These are phyloP conservation scores for Cyclotella sp. DNA, from an alignment of 108 stramenopile genomes.

Conservation along the genomic window DNA sequence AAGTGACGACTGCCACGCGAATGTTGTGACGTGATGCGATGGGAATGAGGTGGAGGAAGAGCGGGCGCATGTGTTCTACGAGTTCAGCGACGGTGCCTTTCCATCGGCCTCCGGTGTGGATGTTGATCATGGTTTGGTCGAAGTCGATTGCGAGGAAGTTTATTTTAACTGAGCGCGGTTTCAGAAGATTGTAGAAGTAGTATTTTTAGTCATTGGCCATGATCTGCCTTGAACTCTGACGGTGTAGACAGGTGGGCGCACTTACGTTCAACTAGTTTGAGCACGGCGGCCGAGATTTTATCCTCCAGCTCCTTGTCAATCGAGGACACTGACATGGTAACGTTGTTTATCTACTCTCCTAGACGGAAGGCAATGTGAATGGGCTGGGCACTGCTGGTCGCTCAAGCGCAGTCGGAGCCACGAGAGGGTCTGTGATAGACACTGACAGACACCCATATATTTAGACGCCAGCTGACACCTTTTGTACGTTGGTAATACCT, in stretches of 20 bases:
- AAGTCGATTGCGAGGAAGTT: slow-evolving; percentile 95
- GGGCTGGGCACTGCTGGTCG: no score
- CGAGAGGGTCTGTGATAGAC: no score
- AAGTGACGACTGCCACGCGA: slow-evolving; percentile 92
- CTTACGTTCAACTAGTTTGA: slow-evolving; percentile 46
- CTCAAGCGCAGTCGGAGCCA: no score
- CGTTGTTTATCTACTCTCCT: no score
- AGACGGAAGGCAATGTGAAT: no score
- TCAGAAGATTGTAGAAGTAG: no score
- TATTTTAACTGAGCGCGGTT: slow-evolving; percentile 54
- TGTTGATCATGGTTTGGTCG: slow-evolving; percentile 90
- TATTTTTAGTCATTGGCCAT: no score
- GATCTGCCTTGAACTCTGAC: no score
- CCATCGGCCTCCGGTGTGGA: slow-evolving; percentile 95
- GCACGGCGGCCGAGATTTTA: slow-evolving; percentile 40
- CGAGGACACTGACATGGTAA: background rate
- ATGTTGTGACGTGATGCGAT: slow-evolving; percentile 67
- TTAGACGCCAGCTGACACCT: no score
- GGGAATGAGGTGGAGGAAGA: slow-evolving; percentile 78
- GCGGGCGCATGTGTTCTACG: slow-evolving; percentile 81
- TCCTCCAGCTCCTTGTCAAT: slow-evolving; percentile 16
- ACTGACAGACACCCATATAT: no score
- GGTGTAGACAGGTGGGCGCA: background rate
- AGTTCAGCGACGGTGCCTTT: slow-evolving; percentile 77
- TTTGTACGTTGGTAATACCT: no score